Conservation (phyloP, 83 land plant genomes). For the Picea mariana region DNA sequence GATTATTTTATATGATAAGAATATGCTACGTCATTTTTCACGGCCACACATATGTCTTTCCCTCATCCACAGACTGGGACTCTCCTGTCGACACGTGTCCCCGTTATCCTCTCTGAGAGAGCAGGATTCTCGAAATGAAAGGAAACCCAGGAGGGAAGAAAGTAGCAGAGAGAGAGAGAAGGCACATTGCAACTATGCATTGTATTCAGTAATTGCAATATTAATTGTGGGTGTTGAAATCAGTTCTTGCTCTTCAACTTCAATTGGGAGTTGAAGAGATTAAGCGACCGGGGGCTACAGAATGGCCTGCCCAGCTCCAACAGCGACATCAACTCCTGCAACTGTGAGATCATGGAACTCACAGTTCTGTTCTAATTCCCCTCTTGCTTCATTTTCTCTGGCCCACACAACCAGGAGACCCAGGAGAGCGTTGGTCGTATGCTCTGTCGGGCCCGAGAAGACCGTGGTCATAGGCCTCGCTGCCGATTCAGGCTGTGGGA, state of each 20-base stretch:
- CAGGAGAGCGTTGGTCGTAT: constrained; percentile 24
- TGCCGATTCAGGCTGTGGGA: constrained; percentile 97
- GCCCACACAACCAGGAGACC: constrained; percentile 6
- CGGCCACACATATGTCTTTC: constrained; percentile 5
- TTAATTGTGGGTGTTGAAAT: neutral
- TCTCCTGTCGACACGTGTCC: constrained; percentile 3
- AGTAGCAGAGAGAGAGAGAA: neutral
- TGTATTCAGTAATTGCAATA: neutral
- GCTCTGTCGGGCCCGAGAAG: constrained; percentile 38
- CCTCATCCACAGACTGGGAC: constrained; percentile 5
- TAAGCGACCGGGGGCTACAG: neutral
- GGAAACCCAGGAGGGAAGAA: neutral
- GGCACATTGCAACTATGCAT: neutral
- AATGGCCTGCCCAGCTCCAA: constrained; percentile 18
- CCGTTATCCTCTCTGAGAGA: neutral
- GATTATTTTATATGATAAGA: constrained; percentile 4
- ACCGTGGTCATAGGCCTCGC: constrained; percentile 94
- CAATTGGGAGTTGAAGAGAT: neutral
- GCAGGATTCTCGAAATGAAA: neutral
- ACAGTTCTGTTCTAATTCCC: neutral
- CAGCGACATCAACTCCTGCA: neutral
- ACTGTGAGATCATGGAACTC: neutral
- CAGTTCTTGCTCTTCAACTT: no score
- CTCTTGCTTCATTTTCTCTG: neutral
- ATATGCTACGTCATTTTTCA: neutral